Evolutionary conservation across 2,329 filamentous ascomycete species (phyloP).

Genomic region (Penicillium sp.): DNA sequence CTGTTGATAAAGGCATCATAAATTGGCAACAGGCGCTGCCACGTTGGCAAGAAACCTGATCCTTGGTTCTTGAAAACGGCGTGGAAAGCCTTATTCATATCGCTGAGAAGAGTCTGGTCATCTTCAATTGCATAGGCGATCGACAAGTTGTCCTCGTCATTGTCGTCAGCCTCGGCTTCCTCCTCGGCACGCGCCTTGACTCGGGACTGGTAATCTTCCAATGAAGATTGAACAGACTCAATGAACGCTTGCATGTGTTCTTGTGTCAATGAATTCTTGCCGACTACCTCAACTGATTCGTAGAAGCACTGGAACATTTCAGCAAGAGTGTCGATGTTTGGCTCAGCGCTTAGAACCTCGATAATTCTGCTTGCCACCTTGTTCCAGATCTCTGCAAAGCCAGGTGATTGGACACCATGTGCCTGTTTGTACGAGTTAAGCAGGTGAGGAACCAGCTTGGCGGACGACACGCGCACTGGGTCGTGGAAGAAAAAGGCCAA

Average conservation of each 20-base stretch:
- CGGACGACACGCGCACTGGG: conserved; percentile 88
- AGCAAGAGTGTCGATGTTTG: conserved; percentile 89
- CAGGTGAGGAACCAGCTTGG: conserved; percentile 89
- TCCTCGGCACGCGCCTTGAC: conserved; percentile 82
- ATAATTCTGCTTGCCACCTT: conserved; percentile 84
- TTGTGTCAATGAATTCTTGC: conserved; percentile 72
- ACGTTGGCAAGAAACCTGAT: conserved; percentile 74
- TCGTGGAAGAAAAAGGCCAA: conserved; percentile 99
- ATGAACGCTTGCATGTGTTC: conserved; percentile 86
- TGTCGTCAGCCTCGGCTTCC: conserved; percentile 76
- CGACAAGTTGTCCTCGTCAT: conserved; percentile 84
- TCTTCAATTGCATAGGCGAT: conserved; percentile 89
- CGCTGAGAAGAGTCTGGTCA: conserved; percentile 90
- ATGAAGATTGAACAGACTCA: conserved; percentile 74
- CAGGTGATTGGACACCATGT: conserved; percentile 73
- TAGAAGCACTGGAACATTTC: conserved; percentile 99
- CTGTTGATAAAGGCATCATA: conserved; percentile 83
- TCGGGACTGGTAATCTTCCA: conserved; percentile 89
- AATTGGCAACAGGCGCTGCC: conserved; percentile 79
- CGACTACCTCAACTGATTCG: conserved; percentile 91
- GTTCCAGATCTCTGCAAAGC: conserved; percentile 79
- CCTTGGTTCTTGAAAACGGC: conserved; percentile 98
- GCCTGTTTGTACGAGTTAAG: conserved; percentile 92
- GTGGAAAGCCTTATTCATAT: conserved; percentile 99
- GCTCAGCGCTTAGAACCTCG: conserved; percentile 88